Base-by-base conservation (phyloP, 2,329 filamentous ascomycete genomes). In the Trichoderma sp. region DNA sequence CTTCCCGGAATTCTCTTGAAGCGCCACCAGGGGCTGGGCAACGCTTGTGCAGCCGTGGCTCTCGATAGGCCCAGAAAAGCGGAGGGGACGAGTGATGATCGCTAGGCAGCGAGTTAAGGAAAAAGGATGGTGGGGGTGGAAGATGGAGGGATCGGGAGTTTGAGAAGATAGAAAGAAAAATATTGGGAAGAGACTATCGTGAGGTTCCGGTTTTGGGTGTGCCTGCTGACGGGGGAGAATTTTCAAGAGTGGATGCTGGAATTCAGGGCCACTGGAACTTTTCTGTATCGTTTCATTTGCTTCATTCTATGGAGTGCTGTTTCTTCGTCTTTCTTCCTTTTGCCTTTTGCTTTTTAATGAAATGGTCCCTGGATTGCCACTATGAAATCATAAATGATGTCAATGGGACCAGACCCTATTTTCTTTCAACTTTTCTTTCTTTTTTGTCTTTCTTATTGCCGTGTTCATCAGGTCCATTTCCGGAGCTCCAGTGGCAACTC, bases 61-160 rank as follows among this genome's bases (percentile, higher is more conserved):
- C 32, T 67, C 23, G 64, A 43, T 57, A 58, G 50, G 43, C n/a
- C 17, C 43, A 20, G 67, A 69, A 69, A 69, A 69, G 67, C 67
- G 67, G 67, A 69, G 67, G 67, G 28, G 28, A 36, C 20, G 64
- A 34, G n/a, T 58, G 55, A 59, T 68, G 36, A 58, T 53, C 28
- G 26, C 55, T 68, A 69, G 67, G 67, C 67, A 69, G 57, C 67
- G 30, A 39, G 39, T 62, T 69, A 53, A 61, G 39, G 20, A 36
- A 32, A 32, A 30, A 4, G 23, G n/a, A 32, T 32, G 28, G 57
- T 20, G 57, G 30, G 57, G 39, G 39, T 3, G 11, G 11, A 20
- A 32, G 30, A 30, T 30, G n/a, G 62, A 30, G 26, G 47, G 28
- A 66, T 36, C 28, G 43, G 47, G 30, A 65, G 39, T 30, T 20